Evolutionary conservation across 306 rosid species (phyloP), one percentile per base, ranked within the genome.

Genomic region (Rosa lucieae): DNA sequence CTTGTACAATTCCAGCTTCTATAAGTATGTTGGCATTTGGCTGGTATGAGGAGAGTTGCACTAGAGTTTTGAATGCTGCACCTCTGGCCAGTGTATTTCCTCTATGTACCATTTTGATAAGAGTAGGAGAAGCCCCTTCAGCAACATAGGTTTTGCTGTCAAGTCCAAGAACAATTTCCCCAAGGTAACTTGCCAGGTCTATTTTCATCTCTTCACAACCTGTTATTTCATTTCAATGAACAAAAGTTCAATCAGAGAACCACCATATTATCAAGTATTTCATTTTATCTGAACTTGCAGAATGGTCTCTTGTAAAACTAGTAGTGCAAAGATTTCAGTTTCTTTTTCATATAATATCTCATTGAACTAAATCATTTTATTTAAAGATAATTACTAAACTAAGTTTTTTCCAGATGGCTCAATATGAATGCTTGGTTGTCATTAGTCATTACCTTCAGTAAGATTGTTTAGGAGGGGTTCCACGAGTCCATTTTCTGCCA

Each of bases 161-260:
- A 21, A 79, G 80, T 55, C 80, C 85, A 21, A 88, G 73, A 61
- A 83, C 86, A 62, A 73, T 83, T 75, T 85, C 86, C 74, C 89
- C 89, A 44, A 88, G 89, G 83, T 77, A 86, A 79, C 83, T 77
- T 43, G 89, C 91, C 89, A 86, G 86, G 70, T 77, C 81, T 23
- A 58, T 73, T 48, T 81, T 84, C 68, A 29, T 84, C 68, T 81
- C 89, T 80, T 83, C 87, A 61, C 67, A 21, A 58, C 91, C 91
- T 88, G 83, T 21, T 26, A 39, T 48, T 35, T n/a, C 68, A 69
- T 15, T 59, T 47, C 3, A 72, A 35, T 4, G 1, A 79, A 35
- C 1, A 12, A 67, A 37, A 6, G 8, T 51, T 18, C 59, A 13
- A 56, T 56, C 63, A 56, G 29, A 20, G 10, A 12, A 55, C 26